Evolutionary conservation across 108 stramenopile species (phyloP).

Genomic region (Nannochloropsis gaditana): DNA sequence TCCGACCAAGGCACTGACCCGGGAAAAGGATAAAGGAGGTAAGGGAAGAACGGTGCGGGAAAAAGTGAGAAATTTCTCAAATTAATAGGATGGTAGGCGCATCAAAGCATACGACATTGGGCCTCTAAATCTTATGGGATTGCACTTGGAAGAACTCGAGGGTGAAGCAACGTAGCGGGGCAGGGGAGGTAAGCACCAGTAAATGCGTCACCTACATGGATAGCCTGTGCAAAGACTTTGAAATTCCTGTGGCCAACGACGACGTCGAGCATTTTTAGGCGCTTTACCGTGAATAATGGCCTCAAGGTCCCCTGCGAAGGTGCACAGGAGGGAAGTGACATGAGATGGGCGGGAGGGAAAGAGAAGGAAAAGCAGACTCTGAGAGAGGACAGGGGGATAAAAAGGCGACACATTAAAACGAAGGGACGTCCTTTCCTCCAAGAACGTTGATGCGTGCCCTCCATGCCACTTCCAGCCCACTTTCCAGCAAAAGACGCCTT

Average conservation of each 20-base stretch:
- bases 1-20: not conserved
- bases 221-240: constrained; percentile 7
- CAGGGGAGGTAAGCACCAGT: not conserved
- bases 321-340: not conserved
- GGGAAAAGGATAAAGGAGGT: not conserved
- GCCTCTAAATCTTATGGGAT: too few species aligned
- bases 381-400: not conserved
- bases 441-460: too few species aligned
- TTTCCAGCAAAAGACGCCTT: too few species aligned
- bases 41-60: not conserved
- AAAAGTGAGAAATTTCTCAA: too few species aligned
- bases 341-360: not conserved
- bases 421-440: too few species aligned
- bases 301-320: not conserved
- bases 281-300: not conserved
- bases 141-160: too few species aligned
- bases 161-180: not conserved
- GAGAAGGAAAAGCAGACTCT: not conserved
- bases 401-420: too few species aligned
- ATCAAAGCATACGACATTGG: too few species aligned
- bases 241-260: not conserved
- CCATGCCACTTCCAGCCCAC: too few species aligned
- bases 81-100: too few species aligned
- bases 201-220: not conserved
- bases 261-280: not conserved